These are phyloP conservation scores for Magnaporthales sp. DNA, from an alignment of 2,329 filamentous ascomycete species.

Conservation along the genomic window DNA sequence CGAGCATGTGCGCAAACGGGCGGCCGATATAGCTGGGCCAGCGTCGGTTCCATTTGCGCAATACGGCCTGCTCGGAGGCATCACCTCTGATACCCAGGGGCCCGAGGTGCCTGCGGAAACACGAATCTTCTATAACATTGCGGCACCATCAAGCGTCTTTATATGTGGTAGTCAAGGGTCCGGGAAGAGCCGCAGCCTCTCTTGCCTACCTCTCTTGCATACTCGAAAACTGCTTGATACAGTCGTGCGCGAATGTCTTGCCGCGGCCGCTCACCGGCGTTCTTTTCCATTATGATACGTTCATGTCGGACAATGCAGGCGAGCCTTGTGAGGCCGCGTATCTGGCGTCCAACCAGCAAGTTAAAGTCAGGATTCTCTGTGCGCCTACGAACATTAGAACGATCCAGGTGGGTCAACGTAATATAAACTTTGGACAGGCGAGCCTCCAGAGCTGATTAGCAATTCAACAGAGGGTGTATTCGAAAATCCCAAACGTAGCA, in stretches of 20 bases:
- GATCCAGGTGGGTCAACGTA: slow-evolving; percentile 22
- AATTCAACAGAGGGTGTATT: slow-evolving; percentile 28
- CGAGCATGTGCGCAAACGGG: not conserved
- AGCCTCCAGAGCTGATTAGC: slow-evolving; percentile 5
- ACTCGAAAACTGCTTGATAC: slow-evolving; percentile 47
- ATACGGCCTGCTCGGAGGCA: not conserved
- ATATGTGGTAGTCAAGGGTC: slow-evolving; percentile 58
- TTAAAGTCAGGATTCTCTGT: slow-evolving; percentile 44
- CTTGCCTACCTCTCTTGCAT: too few species aligned
- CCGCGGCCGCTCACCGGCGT: slow-evolving; percentile 47
- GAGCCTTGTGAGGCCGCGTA: slow-evolving; percentile 52
- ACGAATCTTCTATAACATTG: slow-evolving; percentile 35
- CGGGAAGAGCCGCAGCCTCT: slow-evolving; percentile 54
- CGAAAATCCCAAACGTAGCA: slow-evolving; percentile 28
- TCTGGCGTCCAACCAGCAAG: slow-evolving; percentile 31
- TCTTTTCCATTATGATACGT: slow-evolving; percentile 57
- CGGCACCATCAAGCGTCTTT: slow-evolving; percentile 48
- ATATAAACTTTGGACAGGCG: not conserved
- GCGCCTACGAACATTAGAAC: slow-evolving; percentile 40
- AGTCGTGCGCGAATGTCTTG: slow-evolving; percentile 33
- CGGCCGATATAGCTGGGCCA: not conserved
- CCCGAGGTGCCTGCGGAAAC: slow-evolving; percentile 13
- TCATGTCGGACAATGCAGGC: slow-evolving; percentile 36
- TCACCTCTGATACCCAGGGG: not conserved
- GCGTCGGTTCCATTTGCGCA: not conserved